phyloP scores from a whole-genome alignment of 345 rosid species.

The Murraya koenigii region DNA sequence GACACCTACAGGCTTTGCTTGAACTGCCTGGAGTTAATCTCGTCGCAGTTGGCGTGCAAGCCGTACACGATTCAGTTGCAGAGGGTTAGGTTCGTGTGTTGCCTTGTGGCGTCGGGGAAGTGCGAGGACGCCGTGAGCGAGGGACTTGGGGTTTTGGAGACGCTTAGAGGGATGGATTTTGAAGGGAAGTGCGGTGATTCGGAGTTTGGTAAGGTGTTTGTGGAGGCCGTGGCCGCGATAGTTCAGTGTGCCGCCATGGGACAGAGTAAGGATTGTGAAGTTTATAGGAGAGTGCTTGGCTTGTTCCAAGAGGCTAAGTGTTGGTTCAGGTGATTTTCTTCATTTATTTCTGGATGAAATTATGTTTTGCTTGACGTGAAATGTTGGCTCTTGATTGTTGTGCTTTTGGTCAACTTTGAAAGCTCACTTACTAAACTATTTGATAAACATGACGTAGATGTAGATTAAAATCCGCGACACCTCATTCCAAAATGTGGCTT shows the following conservation, averaged over 20 bases:
- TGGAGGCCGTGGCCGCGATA: slow-evolving; percentile 49
- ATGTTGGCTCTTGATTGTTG: neutral
- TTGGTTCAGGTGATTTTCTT: slow-evolving; percentile 61
- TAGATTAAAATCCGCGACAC: neutral
- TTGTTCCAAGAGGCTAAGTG: slow-evolving; percentile 60
- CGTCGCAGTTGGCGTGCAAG: slow-evolving; percentile 70
- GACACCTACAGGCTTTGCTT: slow-evolving; percentile 58
- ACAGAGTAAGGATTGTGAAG: slow-evolving; percentile 34
- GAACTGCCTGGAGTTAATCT: slow-evolving; percentile 57
- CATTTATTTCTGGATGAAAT: neutral
- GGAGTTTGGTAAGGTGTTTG: slow-evolving; percentile 49
- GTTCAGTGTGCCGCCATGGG: slow-evolving; percentile 52
- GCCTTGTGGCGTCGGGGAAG: slow-evolving; percentile 54
- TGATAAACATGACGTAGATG: too few species aligned
- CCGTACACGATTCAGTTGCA: slow-evolving; percentile 52
- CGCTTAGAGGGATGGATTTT: slow-evolving; percentile 32
- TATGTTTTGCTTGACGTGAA: neutral
- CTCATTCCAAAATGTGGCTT: neutral
- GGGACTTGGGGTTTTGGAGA: slow-evolving; percentile 52
- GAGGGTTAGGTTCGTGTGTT: slow-evolving; percentile 46
- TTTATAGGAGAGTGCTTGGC: slow-evolving; percentile 36
- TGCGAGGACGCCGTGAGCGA: slow-evolving; percentile 41
- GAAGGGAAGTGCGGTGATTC: slow-evolving; percentile 31
- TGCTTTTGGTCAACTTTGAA: neutral
- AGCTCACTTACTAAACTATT: neutral